Base-by-base conservation (phyloP, 1,284 basidiomycete species). In the Flammula alnicola region DNA sequence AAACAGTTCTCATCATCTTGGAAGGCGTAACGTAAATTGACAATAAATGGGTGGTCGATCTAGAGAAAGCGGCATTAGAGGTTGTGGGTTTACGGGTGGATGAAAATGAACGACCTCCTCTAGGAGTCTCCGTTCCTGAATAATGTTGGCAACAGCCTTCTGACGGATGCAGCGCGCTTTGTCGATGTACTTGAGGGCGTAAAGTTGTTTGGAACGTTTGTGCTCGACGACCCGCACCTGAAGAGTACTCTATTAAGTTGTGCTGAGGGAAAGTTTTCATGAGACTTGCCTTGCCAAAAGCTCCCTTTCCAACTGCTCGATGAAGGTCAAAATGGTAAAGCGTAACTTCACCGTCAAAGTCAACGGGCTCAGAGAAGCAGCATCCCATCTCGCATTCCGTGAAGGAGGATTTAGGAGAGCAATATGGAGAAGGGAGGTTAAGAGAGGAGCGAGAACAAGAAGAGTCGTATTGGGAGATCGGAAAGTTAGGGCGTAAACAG, bases 1-100 rank as follows among this genome's bases (percentile, higher is more conserved):
- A 98, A 98, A 64, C 95, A 94, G 67, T 97, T 98, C 64, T 95
- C 91, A 63, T 98, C 95, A 64, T 98, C 95, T 69, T 98, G 95
- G 68, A 98, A 98, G 2, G 95, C 95, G 67, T 97, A 98, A 35
- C 95, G 88, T 62, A 98, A 66, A 69, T 98, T 98, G 59, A 95
- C 94, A 37, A 97, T 79, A 65, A 96, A 98, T 12, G 93, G 87
- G 61, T 95, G 93, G 70, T 98, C 93, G 63, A 98, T 91, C 92
- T 96, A 56, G 17, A 10, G 32, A 27, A 23, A 42, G 22, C 3
- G 11, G n/a, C n/a, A 3, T 49, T 19, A 49, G 47, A n/a, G n/a
- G 11, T 17, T 35, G 14, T 12, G n/a, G 6, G n/a, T 29, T 4
- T 5, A 10, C 14, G 26, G 14, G 5, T n/a, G 33, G 10, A 14